phyloP scores from a whole-genome alignment of 441 rosid species.

The Pelargonium hybrid region DNA sequence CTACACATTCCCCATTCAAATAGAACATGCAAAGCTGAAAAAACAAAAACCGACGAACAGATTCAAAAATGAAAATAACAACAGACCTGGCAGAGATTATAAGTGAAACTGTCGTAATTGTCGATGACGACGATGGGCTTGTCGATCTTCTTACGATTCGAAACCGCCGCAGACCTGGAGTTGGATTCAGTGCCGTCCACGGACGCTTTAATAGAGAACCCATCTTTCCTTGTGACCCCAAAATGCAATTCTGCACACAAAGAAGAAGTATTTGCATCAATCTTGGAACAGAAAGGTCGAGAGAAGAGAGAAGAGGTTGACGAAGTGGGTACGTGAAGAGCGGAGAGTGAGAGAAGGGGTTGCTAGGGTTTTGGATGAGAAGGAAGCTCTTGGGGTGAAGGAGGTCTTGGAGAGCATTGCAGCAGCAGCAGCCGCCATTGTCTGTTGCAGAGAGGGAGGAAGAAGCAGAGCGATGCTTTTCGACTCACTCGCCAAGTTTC shows the following conservation, averaged over 20 bases:
- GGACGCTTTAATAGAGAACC: constrained; percentile 32
- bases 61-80: not conserved
- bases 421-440: not conserved
- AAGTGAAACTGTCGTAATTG: constrained; percentile 92
- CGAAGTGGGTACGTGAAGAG: constrained; percentile 1
- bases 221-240: constrained; percentile 25
- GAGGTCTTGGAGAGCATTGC: constrained; percentile 2
- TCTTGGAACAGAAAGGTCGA: not conserved
- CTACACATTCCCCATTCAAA: not conserved
- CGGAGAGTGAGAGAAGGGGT: not conserved
- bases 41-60: not conserved
- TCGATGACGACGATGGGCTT: constrained; percentile 73
- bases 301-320: not conserved
- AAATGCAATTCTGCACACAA: constrained; percentile 33
- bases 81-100: constrained; percentile 83
- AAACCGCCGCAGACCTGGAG: constrained; percentile 23
- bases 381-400: not conserved
- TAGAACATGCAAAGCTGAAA: not conserved
- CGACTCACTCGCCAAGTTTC: not conserved
- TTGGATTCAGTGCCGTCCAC: constrained; percentile 27
- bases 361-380: not conserved
- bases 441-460: not conserved
- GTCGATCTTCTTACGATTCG: constrained; percentile 18
- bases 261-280: constrained; percentile 3
- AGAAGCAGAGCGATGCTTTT: not conserved